Evolutionary conservation across 495 filamentous ascomycete genomes (phyloP).

Genomic region (Tuber indicum): DNA sequence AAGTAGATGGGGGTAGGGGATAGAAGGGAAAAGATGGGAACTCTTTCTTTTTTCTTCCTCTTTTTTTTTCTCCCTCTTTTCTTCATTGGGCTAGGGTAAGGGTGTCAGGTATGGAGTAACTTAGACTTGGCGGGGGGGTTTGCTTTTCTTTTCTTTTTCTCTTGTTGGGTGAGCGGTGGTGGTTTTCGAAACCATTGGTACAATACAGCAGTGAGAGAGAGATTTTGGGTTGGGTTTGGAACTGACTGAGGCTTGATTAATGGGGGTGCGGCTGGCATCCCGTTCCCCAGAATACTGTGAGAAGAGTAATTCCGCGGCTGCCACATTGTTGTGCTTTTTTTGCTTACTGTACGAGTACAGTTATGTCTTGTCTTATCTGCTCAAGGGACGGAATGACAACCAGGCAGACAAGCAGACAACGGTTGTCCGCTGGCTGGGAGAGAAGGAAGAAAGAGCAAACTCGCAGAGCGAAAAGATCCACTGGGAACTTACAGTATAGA

Average conservation of each 20-base stretch:
- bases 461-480: neutral
- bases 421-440: neutral
- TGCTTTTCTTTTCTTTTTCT: neutral
- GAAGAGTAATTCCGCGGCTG: neutral
- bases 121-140: neutral
- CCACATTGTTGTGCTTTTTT: neutral
- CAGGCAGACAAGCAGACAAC: neutral
- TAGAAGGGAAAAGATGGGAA: neutral
- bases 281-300: neutral
- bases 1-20: neutral
- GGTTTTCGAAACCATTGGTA: neutral
- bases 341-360: neutral
- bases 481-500: neutral
- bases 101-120: neutral
- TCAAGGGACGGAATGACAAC: neutral
- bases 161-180: neutral
- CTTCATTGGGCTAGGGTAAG: neutral
- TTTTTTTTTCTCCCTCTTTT: neutral
- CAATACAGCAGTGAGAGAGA: neutral
- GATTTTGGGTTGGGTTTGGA: neutral
- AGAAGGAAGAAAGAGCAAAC: slow-evolving; percentile 7
- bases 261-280: neutral
- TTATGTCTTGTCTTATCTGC: neutral
- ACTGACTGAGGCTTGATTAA: neutral
- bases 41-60: neutral